Conservation (phyloP, 2,329 filamentous ascomycete genomes). For the Ascochyta lentis region DNA sequence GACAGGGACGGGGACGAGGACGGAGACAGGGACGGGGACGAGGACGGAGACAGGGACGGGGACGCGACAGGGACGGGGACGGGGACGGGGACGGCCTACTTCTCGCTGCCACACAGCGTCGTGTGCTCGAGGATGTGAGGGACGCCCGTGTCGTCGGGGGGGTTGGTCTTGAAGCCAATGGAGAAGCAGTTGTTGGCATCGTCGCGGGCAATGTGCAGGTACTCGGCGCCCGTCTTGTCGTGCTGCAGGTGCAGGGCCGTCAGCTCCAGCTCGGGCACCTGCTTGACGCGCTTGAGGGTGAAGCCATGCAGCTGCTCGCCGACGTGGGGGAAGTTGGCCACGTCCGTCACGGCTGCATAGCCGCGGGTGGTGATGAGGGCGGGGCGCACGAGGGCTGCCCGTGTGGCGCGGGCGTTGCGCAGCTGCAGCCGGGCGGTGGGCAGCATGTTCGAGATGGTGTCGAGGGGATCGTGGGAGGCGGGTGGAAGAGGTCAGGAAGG, state of each 20-base stretch:
- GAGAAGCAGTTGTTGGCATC: constrained; percentile 99
- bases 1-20: too few species aligned
- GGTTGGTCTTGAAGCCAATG: constrained; percentile 99
- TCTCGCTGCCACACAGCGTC: constrained; percentile 92
- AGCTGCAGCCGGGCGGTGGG: constrained; percentile 43
- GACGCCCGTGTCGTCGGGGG: constrained; percentile 92
- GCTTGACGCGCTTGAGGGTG: constrained; percentile 84
- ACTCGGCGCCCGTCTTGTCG: constrained; percentile 94
- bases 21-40: too few species aligned
- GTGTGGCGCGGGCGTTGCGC: constrained; percentile 22
- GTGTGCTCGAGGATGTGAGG: constrained; percentile 98
- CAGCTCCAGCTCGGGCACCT: constrained; percentile 91
- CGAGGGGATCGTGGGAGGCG: constrained; percentile 1
- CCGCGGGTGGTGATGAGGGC: constrained; percentile 28
- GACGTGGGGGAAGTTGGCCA: constrained; percentile 75
- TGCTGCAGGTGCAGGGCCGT: constrained; percentile 90
- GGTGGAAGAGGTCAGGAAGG: constrained; percentile 26
- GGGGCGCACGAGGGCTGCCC: constrained; percentile 15
- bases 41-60: too few species aligned
- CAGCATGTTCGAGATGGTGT: constrained; percentile 42
- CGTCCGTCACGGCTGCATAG: constrained; percentile 74
- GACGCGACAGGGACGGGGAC: too few species aligned
- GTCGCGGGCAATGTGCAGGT: constrained; percentile 91
- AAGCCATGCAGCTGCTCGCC: constrained; percentile 94
- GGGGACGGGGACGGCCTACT: constrained; percentile 59